These are phyloP conservation scores for Exophiala calicioides DNA, from an alignment of 2,329 filamentous ascomycete genomes.

Conservation along the genomic window DNA sequence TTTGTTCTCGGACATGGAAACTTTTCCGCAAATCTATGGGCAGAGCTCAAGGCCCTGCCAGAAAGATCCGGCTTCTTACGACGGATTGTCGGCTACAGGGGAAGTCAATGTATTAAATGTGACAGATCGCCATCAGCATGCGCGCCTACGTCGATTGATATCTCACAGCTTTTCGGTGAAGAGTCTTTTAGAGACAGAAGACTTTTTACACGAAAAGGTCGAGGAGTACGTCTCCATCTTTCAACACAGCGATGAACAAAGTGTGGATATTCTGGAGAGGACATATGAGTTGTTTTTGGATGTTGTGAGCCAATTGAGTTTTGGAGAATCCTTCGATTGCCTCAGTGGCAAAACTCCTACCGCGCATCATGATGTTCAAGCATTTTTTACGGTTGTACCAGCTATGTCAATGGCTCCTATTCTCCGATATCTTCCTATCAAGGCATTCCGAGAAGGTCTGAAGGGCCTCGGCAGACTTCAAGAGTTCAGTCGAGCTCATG, in stretches of 20 bases:
- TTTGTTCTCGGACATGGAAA: conserved; percentile 5
- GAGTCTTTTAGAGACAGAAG: conserved; percentile 1
- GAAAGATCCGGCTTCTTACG: conserved; percentile 8
- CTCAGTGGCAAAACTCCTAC: conserved; percentile 5
- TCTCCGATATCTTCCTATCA: conserved; percentile 1
- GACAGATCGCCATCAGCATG: conserved; percentile 1
- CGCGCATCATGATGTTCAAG: conserved; percentile 1
- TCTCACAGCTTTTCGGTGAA: conserved; percentile 9
- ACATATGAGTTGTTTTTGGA: conserved; percentile 6
- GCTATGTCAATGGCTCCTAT: conserved; percentile 1
- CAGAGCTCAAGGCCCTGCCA: conserved; percentile 2
- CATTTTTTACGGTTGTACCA: conserved; percentile 6
- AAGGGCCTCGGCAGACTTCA: conserved; percentile 3
- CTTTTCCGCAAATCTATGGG: conserved; percentile 4
- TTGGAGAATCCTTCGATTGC: conserved; percentile 7
- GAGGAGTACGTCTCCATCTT: conserved; percentile 1
- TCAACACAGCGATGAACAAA: neutral
- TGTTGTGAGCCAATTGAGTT: conserved; percentile 5
- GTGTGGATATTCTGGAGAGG: conserved; percentile 2
- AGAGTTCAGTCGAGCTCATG: conserved; percentile 5
- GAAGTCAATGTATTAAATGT: conserved; percentile 1
- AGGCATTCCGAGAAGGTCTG: conserved; percentile 4
- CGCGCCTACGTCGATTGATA: conserved; percentile 5
- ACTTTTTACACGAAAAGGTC: neutral
- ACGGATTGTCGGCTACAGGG: neutral